Percentiles rank a stretch among this genome's conserved stretches.
Evolutionary conservation across 345 rosid species (phyloP).

Genomic region (Schrenkiella parvula): DNA sequence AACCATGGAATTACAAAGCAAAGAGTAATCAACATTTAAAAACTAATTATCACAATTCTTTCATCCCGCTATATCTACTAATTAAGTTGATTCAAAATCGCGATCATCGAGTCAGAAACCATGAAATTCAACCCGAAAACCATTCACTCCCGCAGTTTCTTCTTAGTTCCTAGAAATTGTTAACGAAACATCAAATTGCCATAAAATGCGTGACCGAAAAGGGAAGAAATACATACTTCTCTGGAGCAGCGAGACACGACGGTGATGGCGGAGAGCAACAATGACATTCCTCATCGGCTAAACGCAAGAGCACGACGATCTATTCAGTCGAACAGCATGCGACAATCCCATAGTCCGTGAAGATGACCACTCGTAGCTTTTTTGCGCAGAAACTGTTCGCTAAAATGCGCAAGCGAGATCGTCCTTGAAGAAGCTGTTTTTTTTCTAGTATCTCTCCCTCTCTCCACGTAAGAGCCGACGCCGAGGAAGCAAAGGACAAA

Average conservation of each 20-base stretch:
- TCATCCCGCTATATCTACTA: no score
- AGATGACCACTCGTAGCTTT: neutral
- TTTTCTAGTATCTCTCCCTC: slow-evolving; percentile 8
- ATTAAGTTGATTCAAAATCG: slow-evolving; percentile 11
- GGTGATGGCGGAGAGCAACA: slow-evolving; percentile 47
- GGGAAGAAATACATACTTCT: slow-evolving; percentile 24
- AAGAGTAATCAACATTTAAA: neutral
- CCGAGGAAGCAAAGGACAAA: neutral
- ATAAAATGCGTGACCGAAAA: neutral
- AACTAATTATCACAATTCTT: neutral
- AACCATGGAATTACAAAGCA: neutral
- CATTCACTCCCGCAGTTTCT: neutral
- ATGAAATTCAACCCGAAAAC: neutral
- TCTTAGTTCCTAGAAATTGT: neutral
- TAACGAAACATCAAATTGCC: neutral
- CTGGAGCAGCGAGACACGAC: slow-evolving; percentile 40
- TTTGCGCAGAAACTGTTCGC: slow-evolving; percentile 37
- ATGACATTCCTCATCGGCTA: slow-evolving; percentile 65
- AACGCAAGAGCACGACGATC: slow-evolving; percentile 15
- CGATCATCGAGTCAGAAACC: neutral
- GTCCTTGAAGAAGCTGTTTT: neutral
- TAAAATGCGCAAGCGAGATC: slow-evolving; percentile 41
- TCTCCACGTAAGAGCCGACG: slow-evolving; percentile 20
- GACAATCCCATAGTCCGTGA: neutral
- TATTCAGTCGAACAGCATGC: neutral